These are phyloP conservation scores for Septoria linicola DNA, from an alignment of 2,329 filamentous ascomycete species.

Conservation along the genomic window DNA sequence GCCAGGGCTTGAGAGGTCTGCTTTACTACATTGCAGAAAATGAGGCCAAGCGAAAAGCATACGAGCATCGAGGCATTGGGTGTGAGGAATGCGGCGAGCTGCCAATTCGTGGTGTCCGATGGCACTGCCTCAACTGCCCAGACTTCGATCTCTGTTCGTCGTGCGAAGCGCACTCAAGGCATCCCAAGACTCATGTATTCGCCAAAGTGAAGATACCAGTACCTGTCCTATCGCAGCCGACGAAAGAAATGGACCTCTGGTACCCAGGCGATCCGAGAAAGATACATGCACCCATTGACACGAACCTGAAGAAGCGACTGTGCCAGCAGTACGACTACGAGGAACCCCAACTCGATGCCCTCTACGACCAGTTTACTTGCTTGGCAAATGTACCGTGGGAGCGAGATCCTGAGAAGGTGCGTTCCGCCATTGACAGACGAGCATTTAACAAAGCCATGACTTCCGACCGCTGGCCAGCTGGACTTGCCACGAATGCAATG, in stretches of 20 bases:
- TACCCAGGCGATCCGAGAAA: constrained; percentile 83
- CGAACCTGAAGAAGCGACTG: constrained; percentile 64
- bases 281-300: constrained; percentile 65
- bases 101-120: constrained; percentile 88
- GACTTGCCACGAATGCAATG: constrained; percentile 80
- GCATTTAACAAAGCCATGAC: constrained; percentile 91
- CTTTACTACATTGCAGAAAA: constrained; percentile 93
- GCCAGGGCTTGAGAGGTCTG: constrained; percentile 47
- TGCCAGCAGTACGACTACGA: constrained; percentile 57
- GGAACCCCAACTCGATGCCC: constrained; percentile 81
- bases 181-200: constrained; percentile 90
- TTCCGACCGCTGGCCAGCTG: constrained; percentile 57
- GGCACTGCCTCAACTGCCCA: constrained; percentile 91
- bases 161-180: constrained; percentile 66
- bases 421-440: constrained; percentile 82
- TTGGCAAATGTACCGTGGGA: constrained; percentile 84
- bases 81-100: constrained; percentile 87
- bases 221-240: constrained; percentile 73
- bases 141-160: constrained; percentile 95
- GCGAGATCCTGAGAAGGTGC: constrained; percentile 73
- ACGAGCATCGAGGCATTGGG: constrained; percentile 86
- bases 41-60: constrained; percentile 81
- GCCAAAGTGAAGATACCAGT: constrained; percentile 93
- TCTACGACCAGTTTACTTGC: constrained; percentile 96
- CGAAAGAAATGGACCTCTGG: constrained; percentile 78